These are phyloP conservation scores for Antitrichia curtipendula DNA, from an alignment of 225 moss, liverwort and hornwort species.

Conservation along the genomic window DNA sequence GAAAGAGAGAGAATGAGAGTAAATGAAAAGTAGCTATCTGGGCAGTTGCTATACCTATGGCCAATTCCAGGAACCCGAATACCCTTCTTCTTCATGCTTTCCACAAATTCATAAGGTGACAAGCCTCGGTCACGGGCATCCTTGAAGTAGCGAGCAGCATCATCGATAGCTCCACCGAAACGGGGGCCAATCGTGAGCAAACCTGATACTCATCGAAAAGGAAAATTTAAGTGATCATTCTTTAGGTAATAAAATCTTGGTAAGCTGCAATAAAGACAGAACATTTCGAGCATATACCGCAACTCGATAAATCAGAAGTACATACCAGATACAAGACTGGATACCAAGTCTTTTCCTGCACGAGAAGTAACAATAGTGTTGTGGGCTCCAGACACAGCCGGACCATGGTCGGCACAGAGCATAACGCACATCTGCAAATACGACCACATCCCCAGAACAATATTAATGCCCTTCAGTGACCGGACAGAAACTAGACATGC, in stretches of 20 bases:
- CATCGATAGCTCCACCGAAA: slow-evolving; percentile 87
- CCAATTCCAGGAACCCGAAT: slow-evolving; percentile 86
- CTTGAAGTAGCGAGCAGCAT: slow-evolving; percentile 90
- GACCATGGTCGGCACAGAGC: slow-evolving; percentile 82
- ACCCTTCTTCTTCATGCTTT: slow-evolving; percentile 91
- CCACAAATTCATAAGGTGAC: slow-evolving; percentile 76
- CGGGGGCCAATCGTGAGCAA: slow-evolving; percentile 83
- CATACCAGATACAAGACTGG: slow-evolving; percentile 66
- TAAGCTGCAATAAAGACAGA: background rate
- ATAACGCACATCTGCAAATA: slow-evolving; percentile 72
- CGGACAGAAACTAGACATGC: background rate
- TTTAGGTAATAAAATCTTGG: background rate
- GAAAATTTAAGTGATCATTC: background rate
- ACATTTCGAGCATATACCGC: background rate
- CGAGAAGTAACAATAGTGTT: slow-evolving; percentile 74
- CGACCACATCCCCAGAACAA: background rate
- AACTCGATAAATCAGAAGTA: background rate
- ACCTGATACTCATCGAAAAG: slow-evolving; percentile 6
- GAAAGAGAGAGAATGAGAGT: background rate
- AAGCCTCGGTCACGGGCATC: slow-evolving; percentile 58
- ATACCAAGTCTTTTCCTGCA: slow-evolving; percentile 85
- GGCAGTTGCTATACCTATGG: slow-evolving; percentile 22
- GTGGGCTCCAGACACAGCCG: slow-evolving; percentile 83
- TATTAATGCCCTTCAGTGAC: background rate
- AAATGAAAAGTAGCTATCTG: background rate